Conservation (phyloP, 2,329 filamentous ascomycete species). For the Hypoxylon sp. region DNA sequence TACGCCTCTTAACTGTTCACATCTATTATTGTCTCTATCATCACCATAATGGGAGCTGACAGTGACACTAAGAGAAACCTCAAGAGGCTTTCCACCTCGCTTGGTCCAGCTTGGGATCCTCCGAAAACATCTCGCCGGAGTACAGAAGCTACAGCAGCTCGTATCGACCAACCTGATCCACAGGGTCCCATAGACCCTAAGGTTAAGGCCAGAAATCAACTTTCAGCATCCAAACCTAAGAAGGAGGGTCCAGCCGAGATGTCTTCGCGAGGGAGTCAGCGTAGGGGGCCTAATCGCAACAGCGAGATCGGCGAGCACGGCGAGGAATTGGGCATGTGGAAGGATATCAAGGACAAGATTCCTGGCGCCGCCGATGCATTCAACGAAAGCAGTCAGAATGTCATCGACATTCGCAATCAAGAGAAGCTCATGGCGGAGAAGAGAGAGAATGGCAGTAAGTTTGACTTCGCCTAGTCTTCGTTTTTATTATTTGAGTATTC, state of each 20-base stretch:
- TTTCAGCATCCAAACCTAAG: conserved; percentile 4
- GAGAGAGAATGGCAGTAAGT: conserved; percentile 54
- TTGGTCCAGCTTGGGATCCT: conserved; percentile 44
- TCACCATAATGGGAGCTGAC: conserved; percentile 42
- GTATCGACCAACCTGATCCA: conserved; percentile 1
- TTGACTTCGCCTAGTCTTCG: conserved; percentile 47
- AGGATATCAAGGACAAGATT: conserved; percentile 58
- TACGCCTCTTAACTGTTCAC: conserved; percentile 5
- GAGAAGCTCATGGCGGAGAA: conserved; percentile 59
- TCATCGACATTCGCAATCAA: conserved; percentile 58
- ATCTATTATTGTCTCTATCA: conserved; percentile 2
- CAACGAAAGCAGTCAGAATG: conserved; percentile 59
- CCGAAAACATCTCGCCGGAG: conserved; percentile 33
- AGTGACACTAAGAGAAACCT: conserved; percentile 38
- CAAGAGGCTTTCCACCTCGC: conserved; percentile 40
- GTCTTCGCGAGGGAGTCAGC: conserved; percentile 54
- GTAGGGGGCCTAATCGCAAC: conserved; percentile 56
- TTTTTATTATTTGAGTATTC: conserved; percentile 44
- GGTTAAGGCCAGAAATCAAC: conserved; percentile 14
- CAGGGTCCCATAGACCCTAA: conserved; percentile 16
- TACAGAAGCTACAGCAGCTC: conserved; percentile 16
- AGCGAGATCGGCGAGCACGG: conserved; percentile 58
- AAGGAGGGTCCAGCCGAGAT: conserved; percentile 35
- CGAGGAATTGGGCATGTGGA: conserved; percentile 61
- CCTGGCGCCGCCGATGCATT: conserved; percentile 55